Evolutionary conservation across 306 rosid species (phyloP), one percentile per base, ranked within the genome.

Genomic region (Rosa persica): DNA sequence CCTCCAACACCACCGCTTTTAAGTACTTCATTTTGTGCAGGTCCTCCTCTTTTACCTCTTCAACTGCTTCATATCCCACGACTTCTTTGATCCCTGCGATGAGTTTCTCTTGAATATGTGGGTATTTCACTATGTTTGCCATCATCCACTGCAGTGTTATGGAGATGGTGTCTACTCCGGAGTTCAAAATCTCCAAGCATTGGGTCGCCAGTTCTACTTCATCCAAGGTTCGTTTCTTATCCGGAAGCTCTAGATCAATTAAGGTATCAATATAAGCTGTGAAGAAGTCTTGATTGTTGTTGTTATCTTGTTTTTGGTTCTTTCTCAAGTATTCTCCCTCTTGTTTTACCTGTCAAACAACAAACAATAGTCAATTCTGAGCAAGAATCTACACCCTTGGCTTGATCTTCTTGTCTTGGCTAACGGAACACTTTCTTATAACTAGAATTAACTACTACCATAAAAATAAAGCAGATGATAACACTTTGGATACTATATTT

Each of bases 1-100:
- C 79, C 65, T 80, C 83, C 69, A 80, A 15, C 7, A 80, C 51
- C 27, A 80, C 79, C n/a, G 75, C 83, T 57, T 54, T 80, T 15
- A 80, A 47, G 43, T 80, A 80, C 2, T 40, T 7, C 75, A 74
- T 49, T 57, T 55, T 73, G 6, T 57, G 70, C 43, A 74, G 49
- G 11, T 66, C 79, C 38, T 80, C 83, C 69, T 80, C 83, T 39
- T 11, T 66, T 43, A 38, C 49, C 0, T 52, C 43, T 47, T 36
- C 82, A 13, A 34, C 20, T 19, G 7, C 66, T 30, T 10, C 8
- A 27, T 1, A 12, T 11, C 8, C 46, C 58, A 58, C 48, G 1
- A 67, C 79, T 48, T 12, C 75, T 57, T 80, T 74, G 5, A 80
- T 74, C 70, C 74, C 79, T 8, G n/a, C 69, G 13, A 39, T 9